A percentile compares a stretch with the other conserved stretches of the same genome.
These are phyloP conservation scores for Phytophthora pisi DNA, from an alignment of 352 stramenopile genomes.

Conservation along the genomic window DNA sequence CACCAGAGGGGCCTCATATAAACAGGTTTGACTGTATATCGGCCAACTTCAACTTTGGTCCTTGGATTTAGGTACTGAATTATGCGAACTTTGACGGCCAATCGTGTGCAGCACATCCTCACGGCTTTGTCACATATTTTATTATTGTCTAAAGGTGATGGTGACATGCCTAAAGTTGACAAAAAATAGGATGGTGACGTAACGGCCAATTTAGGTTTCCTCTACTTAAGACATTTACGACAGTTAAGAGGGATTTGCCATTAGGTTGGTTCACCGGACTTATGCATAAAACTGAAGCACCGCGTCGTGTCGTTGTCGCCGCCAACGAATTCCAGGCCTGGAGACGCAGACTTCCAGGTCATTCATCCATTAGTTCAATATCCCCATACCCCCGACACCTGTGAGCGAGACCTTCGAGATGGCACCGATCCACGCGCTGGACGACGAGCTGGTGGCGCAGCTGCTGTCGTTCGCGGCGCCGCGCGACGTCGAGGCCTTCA, in stretches of 20 bases:
- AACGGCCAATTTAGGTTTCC: neutral
- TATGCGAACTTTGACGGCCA: neutral
- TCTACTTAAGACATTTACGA: neutral
- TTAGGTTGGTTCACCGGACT: conserved; percentile 17
- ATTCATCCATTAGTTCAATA: conserved; percentile 12
- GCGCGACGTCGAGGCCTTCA: conserved; percentile 42
- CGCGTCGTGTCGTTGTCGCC: conserved; percentile 12
- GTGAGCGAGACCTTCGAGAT: conserved; percentile 13
- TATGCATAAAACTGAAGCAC: conserved; percentile 19
- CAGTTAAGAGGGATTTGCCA: neutral
- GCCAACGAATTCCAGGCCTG: conserved; percentile 15
- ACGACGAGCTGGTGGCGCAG: conserved; percentile 39
- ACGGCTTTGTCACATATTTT: conserved; percentile 18
- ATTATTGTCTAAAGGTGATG: neutral
- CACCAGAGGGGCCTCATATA: too few relatives aligned
- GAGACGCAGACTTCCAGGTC: conserved; percentile 8
- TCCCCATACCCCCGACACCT: neutral
- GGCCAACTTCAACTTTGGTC: neutral
- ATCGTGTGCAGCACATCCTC: neutral
- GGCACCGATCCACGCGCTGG: conserved; percentile 36
- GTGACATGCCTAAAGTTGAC: neutral
- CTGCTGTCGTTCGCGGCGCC: conserved; percentile 34
- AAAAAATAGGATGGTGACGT: neutral
- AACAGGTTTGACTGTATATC: too few relatives aligned
- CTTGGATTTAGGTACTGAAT: neutral